Conservation (phyloP, 306 rosid genomes). For the Notholithocarpus densiflorus region DNA sequence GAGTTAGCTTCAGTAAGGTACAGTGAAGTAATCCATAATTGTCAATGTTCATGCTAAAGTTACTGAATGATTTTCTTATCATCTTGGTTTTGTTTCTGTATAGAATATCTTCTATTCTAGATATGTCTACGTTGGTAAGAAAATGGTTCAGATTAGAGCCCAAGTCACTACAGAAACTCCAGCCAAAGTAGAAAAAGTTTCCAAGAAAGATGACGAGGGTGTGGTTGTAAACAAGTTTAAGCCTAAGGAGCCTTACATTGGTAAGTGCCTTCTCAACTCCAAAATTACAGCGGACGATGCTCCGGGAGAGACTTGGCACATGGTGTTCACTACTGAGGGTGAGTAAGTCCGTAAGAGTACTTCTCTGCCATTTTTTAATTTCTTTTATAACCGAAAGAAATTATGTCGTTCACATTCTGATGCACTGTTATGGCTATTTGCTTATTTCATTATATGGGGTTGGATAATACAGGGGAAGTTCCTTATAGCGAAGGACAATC, state of each 20-base stretch:
- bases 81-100: conserved; percentile 3
- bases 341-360: background rate
- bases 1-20: conserved; percentile 69
- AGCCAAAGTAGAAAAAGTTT: conserved; percentile 67
- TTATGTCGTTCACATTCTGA: background rate
- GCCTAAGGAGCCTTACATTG: conserved; percentile 77
- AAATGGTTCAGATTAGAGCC: conserved; percentile 58
- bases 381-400: background rate
- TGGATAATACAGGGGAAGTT: conserved; percentile 60
- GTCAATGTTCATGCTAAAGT: too few relatives aligned
- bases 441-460: background rate
- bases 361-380: background rate
- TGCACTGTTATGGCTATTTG: background rate
- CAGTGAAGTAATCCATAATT: too few relatives aligned
- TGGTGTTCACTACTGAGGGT: conserved; percentile 98
- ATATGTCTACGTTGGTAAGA: conserved; percentile 48
- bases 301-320: conserved; percentile 99
- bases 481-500: conserved; percentile 99
- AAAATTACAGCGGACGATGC: conserved; percentile 98
- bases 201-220: conserved; percentile 90
- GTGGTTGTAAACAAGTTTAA: conserved; percentile 76
- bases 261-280: conserved; percentile 80
- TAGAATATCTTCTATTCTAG: conserved; percentile 53
- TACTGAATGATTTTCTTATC: too few relatives aligned
- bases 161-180: conserved; percentile 87